Evolutionary conservation across 2,329 filamentous ascomycete genomes (phyloP).

Genomic region (Phialemonium atrogriseum): DNA sequence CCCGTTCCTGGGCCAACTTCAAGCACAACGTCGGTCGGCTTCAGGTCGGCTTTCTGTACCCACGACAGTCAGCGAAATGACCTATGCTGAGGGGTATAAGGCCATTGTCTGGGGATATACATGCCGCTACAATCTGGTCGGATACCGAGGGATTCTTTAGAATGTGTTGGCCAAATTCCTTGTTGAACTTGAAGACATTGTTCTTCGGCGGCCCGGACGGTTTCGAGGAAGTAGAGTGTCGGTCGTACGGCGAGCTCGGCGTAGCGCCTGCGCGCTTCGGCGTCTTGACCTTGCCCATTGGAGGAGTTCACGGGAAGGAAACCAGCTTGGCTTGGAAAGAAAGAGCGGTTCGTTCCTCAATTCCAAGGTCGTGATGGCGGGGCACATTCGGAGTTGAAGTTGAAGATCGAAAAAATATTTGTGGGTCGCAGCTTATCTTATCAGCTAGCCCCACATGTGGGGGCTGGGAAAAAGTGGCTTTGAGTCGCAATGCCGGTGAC

Average conservation of each 20-base stretch:
- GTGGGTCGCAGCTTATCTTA: too few relatives aligned
- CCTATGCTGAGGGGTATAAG: too few relatives aligned
- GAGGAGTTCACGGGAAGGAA: slow-evolving; percentile 1
- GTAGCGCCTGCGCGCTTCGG: slow-evolving; percentile 24
- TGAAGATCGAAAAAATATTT: too few relatives aligned
- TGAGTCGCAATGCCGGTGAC: too few relatives aligned
- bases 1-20: slow-evolving; percentile 89
- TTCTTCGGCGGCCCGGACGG: slow-evolving; percentile 40
- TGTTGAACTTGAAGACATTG: slow-evolving; percentile 97
- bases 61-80: slow-evolving; percentile 14
- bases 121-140: slow-evolving; percentile 7
- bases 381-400: too few relatives aligned
- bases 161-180: slow-evolving; percentile 78
- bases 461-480: too few relatives aligned
- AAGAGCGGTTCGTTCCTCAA: too few relatives aligned
- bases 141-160: slow-evolving; percentile 50
- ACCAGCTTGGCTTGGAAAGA: background rate
- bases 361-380: too few relatives aligned
- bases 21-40: slow-evolving; percentile 82
- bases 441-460: too few relatives aligned
- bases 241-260: slow-evolving; percentile 25
- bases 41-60: slow-evolving; percentile 78
- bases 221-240: slow-evolving; percentile 17
- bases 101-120: too few relatives aligned
- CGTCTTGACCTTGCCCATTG: slow-evolving; percentile 33